Percentiles rank a stretch among this genome's conserved stretches.
phyloP scores from a whole-genome alignment of 139 green algal species.

The Limnomonas spitsbergensis region DNA sequence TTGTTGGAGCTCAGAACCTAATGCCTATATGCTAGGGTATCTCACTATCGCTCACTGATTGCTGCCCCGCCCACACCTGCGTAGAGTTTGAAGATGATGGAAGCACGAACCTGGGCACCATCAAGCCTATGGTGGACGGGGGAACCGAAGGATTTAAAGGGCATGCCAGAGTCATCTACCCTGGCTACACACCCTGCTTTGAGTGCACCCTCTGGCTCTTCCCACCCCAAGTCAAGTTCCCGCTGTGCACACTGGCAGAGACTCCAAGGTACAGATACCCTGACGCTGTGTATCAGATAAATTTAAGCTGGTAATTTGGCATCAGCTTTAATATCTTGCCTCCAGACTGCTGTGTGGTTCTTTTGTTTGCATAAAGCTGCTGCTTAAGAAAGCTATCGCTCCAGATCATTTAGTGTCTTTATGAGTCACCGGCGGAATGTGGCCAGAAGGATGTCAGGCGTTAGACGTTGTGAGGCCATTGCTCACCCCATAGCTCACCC shows the following conservation, averaged over 20 bases:
- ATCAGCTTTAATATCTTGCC: not conserved
- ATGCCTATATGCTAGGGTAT: not conserved
- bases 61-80: too few species aligned
- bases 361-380: not conserved
- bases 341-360: not conserved
- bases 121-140: conserved; percentile 97
- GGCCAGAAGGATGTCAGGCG: too few species aligned
- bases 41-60: too few species aligned
- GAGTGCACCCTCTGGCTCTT: conserved; percentile 99
- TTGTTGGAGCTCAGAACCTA: not conserved
- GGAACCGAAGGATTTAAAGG: conserved; percentile 99
- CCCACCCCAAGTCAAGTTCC: conserved; percentile 95
- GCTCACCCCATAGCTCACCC: too few species aligned
- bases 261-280: conserved; percentile 66
- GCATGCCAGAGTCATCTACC: conserved; percentile 93
- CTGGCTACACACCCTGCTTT: conserved; percentile 96
- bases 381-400: not conserved
- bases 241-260: conserved; percentile 95
- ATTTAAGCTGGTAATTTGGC: not conserved
- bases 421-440: too few species aligned
- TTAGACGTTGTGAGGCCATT: too few species aligned
- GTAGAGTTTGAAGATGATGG: conserved; percentile 90
- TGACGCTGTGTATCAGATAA: not conserved
- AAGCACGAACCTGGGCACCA: conserved; percentile 66
- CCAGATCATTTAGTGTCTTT: too few species aligned